These are phyloP conservation scores for Leccinellum rugosiceps DNA, from an alignment of 768 basidiomycete genomes.

Conservation along the genomic window DNA sequence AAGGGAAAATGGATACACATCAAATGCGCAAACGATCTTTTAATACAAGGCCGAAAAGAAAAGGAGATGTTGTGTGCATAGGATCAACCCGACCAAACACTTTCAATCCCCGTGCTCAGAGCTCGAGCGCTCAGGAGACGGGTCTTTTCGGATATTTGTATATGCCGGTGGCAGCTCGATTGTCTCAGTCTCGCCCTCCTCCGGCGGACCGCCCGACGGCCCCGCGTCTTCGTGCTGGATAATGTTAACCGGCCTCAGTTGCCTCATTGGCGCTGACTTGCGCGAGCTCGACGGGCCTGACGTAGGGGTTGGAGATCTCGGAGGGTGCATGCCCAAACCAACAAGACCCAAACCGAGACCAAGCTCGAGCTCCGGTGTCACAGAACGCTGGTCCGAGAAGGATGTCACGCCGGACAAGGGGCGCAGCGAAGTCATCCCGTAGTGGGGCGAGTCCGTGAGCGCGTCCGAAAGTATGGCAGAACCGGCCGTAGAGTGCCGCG, in stretches of 20 bases:
- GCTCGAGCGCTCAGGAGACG: background rate
- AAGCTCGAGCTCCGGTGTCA: constrained; percentile 41
- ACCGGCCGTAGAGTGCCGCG: constrained; percentile 19
- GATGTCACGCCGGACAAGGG: constrained; percentile 28
- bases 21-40: background rate
- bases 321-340: constrained; percentile 6
- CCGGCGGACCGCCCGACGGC: constrained; percentile 18
- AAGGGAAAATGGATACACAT: background rate
- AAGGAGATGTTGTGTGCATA: background rate
- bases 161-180: constrained; percentile 85
- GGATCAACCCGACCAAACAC: background rate
- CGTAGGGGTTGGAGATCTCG: constrained; percentile 16
- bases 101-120: background rate
- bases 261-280: constrained; percentile 42
- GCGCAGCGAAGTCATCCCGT: constrained; percentile 19
- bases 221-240: constrained; percentile 87
- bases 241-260: constrained; percentile 70
- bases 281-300: constrained; percentile 24
- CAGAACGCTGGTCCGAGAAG: constrained; percentile 40
- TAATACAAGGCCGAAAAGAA: background rate
- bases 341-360: constrained; percentile 1
- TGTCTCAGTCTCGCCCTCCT: constrained; percentile 52
- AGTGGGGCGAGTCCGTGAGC: constrained; percentile 18
- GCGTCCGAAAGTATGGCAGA: constrained; percentile 18
- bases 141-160: constrained; percentile 48